phyloP scores from a whole-genome alignment of 1,284 basidiomycete genomes.

The Malassezia arunalokei region DNA sequence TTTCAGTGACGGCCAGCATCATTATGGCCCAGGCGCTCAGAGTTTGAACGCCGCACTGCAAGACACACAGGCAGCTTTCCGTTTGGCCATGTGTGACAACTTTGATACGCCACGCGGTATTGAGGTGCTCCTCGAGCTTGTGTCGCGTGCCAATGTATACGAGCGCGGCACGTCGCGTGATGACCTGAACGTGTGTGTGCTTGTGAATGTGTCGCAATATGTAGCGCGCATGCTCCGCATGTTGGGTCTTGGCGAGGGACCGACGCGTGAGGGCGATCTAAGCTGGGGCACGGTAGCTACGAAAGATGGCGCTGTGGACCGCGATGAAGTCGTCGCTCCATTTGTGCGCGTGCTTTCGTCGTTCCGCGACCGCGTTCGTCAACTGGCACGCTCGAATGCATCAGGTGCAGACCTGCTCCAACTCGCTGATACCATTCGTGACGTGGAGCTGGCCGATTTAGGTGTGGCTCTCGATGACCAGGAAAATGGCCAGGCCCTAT shows the following conservation, averaged over 20 bases:
- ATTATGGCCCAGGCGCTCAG: constrained; percentile 40
- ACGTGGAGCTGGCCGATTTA: constrained; percentile 75
- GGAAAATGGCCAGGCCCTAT: constrained; percentile 62
- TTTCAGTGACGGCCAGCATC: constrained; percentile 50
- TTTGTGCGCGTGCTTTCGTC: constrained; percentile 72
- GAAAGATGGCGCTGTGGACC: constrained; percentile 49
- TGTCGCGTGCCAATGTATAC: constrained; percentile 82
- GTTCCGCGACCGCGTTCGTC: constrained; percentile 81
- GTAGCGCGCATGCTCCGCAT: constrained; percentile 78
- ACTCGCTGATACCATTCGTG: constrained; percentile 65
- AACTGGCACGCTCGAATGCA: constrained; percentile 57
- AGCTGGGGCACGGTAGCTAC: constrained; percentile 29
- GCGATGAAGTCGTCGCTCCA: constrained; percentile 75
- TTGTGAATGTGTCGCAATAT: constrained; percentile 70
- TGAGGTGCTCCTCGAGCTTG: constrained; percentile 63
- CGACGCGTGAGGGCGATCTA: constrained; percentile 22
- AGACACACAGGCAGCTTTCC: constrained; percentile 65
- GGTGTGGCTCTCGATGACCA: constrained; percentile 94
- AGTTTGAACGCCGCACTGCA: constrained; percentile 54
- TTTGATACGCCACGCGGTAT: constrained; percentile 88
- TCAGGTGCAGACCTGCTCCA: constrained; percentile 32
- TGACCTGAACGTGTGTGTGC: constrained; percentile 57
- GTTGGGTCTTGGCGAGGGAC: constrained; percentile 83
- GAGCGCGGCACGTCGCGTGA: constrained; percentile 49
- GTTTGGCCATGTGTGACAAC: constrained; percentile 84